Conservation (phyloP, 2,329 filamentous ascomycete genomes). For the Neonectria sp. region DNA sequence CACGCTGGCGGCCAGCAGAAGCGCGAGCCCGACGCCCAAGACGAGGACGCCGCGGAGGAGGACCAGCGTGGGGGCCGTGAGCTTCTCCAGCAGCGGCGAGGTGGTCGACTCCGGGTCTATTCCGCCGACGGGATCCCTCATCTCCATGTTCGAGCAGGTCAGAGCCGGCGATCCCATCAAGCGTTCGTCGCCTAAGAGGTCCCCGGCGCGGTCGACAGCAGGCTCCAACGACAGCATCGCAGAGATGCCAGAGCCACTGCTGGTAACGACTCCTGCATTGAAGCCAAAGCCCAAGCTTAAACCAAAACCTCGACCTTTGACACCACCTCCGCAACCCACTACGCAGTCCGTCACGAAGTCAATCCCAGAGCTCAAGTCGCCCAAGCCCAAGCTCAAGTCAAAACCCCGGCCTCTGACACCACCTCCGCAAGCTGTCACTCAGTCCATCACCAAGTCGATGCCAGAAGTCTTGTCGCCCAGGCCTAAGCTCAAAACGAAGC, state of each 20-base stretch:
- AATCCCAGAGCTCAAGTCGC: constrained; percentile 48
- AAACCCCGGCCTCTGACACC: constrained; percentile 43
- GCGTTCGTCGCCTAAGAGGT: constrained; percentile 46
- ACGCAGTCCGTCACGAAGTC: constrained; percentile 37
- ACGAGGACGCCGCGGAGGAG: constrained; percentile 47
- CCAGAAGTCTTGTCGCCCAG: constrained; percentile 46
- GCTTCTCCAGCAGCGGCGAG: constrained; percentile 46
- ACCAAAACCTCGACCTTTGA: constrained; percentile 43
- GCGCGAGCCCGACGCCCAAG: constrained; percentile 57
- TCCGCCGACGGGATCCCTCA: constrained; percentile 74
- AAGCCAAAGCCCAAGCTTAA: constrained; percentile 43
- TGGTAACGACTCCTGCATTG: constrained; percentile 21
- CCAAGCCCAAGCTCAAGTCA: constrained; percentile 50
- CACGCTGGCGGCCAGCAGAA: constrained; percentile 71
- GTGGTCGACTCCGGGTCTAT: constrained; percentile 69
- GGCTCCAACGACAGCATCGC: constrained; percentile 32
- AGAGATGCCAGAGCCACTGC: constrained; percentile 23
- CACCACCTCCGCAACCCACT: constrained; percentile 38
- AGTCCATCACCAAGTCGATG: constrained; percentile 40
- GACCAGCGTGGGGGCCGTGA: constrained; percentile 50
- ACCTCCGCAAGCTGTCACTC: constrained; percentile 35
- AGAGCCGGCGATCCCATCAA: constrained; percentile 53
- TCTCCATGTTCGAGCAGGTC: constrained; percentile 77
- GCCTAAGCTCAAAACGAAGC: constrained; percentile 41
- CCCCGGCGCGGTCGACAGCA: constrained; percentile 30